Evolutionary conservation across 2,329 filamentous ascomycete genomes (phyloP).

Genomic region (Claviceps humidiphila): DNA sequence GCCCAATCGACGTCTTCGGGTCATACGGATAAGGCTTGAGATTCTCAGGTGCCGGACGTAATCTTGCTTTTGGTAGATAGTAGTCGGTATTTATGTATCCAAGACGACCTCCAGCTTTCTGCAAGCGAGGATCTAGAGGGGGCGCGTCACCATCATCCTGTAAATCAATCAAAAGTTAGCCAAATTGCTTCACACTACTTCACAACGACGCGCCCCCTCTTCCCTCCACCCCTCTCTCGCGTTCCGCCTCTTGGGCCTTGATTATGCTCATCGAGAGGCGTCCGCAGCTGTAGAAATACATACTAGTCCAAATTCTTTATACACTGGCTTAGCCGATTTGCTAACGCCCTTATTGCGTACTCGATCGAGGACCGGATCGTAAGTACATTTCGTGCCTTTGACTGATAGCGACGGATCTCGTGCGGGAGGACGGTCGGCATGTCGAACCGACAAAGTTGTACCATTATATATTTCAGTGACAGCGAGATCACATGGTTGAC

Average conservation of each 20-base stretch:
- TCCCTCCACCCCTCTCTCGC: neutral
- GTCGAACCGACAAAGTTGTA: slow-evolving; percentile 21
- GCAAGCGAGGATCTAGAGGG: slow-evolving; percentile 71
- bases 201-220: slow-evolving; percentile 48
- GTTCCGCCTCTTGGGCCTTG: neutral
- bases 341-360: slow-evolving; percentile 34
- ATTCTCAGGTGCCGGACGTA: slow-evolving; percentile 62
- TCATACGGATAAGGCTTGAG: slow-evolving; percentile 75
- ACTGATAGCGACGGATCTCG: slow-evolving; percentile 41
- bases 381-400: slow-evolving; percentile 45
- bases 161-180: slow-evolving; percentile 34
- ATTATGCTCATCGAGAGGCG: slow-evolving; percentile 10
- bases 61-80: slow-evolving; percentile 56
- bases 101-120: slow-evolving; percentile 46
- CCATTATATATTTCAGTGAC: slow-evolving; percentile 18
- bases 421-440: slow-evolving; percentile 34
- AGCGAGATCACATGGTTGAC: slow-evolving; percentile 11
- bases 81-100: slow-evolving; percentile 58
- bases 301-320: slow-evolving; percentile 54
- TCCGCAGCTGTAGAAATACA: slow-evolving; percentile 34
- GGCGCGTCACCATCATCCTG: slow-evolving; percentile 55
- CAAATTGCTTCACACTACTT: slow-evolving; percentile 23
- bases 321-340: slow-evolving; percentile 45
- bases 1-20: slow-evolving; percentile 68
- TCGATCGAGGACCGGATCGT: slow-evolving; percentile 46